A percentile compares a stretch with the other conserved stretches of the same genome.
Evolutionary conservation across 208 protist species (phyloP).

Genomic region (Borovskyia barvae): DNA sequence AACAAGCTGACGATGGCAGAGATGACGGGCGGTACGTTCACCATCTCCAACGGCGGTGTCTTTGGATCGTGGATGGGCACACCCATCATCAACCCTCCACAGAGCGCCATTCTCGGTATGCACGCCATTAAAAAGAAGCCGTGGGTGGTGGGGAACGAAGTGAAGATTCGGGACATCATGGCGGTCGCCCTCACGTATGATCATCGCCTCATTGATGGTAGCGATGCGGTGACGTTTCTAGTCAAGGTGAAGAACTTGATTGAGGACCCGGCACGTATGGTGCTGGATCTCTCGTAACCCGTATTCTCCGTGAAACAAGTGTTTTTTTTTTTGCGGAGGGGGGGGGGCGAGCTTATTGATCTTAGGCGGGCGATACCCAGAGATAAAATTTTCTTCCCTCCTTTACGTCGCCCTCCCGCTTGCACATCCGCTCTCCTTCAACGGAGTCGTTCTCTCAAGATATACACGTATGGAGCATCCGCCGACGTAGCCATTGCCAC

Average conservation of each 20-base stretch:
- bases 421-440: too few species aligned
- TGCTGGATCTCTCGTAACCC: slow-evolving; percentile 92
- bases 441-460: too few species aligned
- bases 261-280: slow-evolving; percentile 94
- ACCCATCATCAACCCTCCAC: slow-evolving; percentile 99
- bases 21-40: slow-evolving; percentile 99
- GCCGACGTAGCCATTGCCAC: too few species aligned
- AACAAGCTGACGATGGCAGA: slow-evolving; percentile 96
- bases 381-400: too few species aligned
- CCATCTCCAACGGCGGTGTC: slow-evolving; percentile 99
- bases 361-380: too few species aligned
- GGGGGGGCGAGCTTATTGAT: too few species aligned
- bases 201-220: slow-evolving; percentile 98
- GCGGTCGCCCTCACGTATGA: slow-evolving; percentile 99
- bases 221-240: slow-evolving; percentile 98
- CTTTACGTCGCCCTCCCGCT: too few species aligned
- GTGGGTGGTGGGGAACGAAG: slow-evolving; percentile 89
- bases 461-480: too few species aligned
- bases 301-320: background rate
- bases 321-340: too few species aligned
- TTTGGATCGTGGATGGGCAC: slow-evolving; percentile 99
- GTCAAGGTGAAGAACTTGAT: slow-evolving; percentile 97
- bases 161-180: slow-evolving; percentile 97
- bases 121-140: slow-evolving; percentile 97
- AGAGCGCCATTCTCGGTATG: slow-evolving; percentile 99